Evolutionary conservation across 805 yeast species (phyloP).

Genomic region (Candida parachauliodes): DNA sequence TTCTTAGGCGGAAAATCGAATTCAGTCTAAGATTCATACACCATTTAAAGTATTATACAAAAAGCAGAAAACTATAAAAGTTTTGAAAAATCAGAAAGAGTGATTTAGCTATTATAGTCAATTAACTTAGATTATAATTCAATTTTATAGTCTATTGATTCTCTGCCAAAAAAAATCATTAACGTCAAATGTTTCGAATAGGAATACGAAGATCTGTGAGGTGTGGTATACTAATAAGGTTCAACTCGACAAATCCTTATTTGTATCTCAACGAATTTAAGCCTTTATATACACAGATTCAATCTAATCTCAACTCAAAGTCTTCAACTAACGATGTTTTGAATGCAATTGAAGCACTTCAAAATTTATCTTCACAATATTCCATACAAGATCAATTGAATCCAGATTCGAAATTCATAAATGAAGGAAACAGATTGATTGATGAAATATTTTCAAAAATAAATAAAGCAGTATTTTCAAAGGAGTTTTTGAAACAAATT

Average conservation of each 20-base stretch:
- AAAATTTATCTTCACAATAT: background rate
- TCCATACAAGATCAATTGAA: conserved; percentile 9
- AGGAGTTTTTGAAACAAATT: conserved; percentile 22
- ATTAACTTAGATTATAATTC: no score
- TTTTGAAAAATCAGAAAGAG: no score
- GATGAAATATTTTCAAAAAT: conserved; percentile 8
- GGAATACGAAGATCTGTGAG: background rate
- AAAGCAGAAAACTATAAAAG: no score
- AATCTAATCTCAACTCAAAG: conserved; percentile 1
- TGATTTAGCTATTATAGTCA: no score
- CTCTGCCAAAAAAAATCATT: background rate
- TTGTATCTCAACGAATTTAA: conserved; percentile 6
- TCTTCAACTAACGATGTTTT: conserved; percentile 7
- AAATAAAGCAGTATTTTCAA: conserved; percentile 16
- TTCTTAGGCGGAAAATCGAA: no score
- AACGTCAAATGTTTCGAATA: background rate
- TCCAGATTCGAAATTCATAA: conserved; percentile 8
- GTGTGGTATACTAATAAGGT: background rate
- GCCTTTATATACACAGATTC: conserved; percentile 5
- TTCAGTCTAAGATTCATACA: no score
- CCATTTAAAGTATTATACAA: no score
- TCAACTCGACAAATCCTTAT: conserved; percentile 6
- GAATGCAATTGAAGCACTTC: conserved; percentile 7
- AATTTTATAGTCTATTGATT: no score
- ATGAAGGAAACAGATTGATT: conserved; percentile 6